These are phyloP conservation scores for Aspergillus diversus DNA, from an alignment of 495 filamentous ascomycete species.

Conservation along the genomic window DNA sequence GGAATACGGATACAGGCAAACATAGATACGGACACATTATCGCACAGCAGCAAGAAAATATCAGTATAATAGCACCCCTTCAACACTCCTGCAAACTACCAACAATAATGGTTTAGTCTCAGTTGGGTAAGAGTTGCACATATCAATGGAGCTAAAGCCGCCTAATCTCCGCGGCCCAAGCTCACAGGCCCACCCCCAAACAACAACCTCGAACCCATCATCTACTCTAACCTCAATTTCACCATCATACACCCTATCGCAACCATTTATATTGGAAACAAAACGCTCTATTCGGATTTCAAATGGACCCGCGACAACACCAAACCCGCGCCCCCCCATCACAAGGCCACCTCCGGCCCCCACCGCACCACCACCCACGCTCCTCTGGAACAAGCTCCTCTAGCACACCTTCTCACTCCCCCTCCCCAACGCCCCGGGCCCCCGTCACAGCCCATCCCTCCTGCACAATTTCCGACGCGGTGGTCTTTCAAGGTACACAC, in stretches of 20 bases:
- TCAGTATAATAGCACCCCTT: too few species aligned
- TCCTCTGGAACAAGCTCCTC: slow-evolving; percentile 20
- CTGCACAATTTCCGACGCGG: slow-evolving; percentile 76
- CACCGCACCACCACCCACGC: slow-evolving; percentile 24
- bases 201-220: background rate
- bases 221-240: slow-evolving; percentile 2
- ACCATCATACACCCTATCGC: background rate
- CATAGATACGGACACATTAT: too few species aligned
- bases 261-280: slow-evolving; percentile 1
- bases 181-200: slow-evolving; percentile 1
- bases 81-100: background rate
- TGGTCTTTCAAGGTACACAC: slow-evolving; percentile 70
- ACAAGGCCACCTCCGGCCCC: slow-evolving; percentile 30
- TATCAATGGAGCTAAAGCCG: background rate
- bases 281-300: slow-evolving; percentile 1
- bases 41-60: too few species aligned
- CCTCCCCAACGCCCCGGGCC: slow-evolving; percentile 43
- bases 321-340: slow-evolving; percentile 31
- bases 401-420: slow-evolving; percentile 17
- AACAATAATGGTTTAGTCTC: background rate
- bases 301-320: slow-evolving; percentile 25
- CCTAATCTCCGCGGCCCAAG: background rate
- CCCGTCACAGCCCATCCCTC: slow-evolving; percentile 71
- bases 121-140: background rate
- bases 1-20: too few species aligned